Percentiles rank a stretch among this genome's conserved stretches.
Conservation (phyloP, 1,139 yeast genomes). For the Protomyces pachydermus region DNA sequence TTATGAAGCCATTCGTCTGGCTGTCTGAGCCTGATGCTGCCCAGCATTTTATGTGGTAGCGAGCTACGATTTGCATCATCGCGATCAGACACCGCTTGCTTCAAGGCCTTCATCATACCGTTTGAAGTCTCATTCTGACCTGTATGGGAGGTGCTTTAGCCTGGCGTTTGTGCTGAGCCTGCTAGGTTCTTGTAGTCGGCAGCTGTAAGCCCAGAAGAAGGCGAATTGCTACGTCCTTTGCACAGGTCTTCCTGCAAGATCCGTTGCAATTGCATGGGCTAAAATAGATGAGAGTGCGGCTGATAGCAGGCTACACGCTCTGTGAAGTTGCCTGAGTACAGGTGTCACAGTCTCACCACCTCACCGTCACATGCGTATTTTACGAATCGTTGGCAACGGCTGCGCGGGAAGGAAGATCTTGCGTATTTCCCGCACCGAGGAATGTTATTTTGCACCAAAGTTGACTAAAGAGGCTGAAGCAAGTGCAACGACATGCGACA, state of each 20-base stretch:
- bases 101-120: background rate
- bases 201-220: background rate
- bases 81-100: background rate
- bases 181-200: background rate
- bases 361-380: too few relatives aligned
- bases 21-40: constrained; percentile 49
- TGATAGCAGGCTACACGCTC: too few relatives aligned
- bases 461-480: background rate
- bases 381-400: background rate
- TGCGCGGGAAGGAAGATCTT: background rate
- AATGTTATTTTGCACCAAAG: background rate
- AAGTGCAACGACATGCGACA: background rate
- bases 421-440: background rate
- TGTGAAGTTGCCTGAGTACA: too few relatives aligned
- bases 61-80: background rate
- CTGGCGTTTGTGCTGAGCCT: background rate
- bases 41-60: constrained; percentile 88
- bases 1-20: constrained; percentile 66
- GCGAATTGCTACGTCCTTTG: constrained; percentile 1
- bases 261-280: too few relatives aligned
- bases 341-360: too few relatives aligned
- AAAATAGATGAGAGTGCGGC: too few relatives aligned
- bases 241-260: background rate
- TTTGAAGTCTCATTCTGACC: background rate
- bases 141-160: background rate